Conservation (phyloP, 768 basidiomycete species). For the Podaxis sp. region DNA sequence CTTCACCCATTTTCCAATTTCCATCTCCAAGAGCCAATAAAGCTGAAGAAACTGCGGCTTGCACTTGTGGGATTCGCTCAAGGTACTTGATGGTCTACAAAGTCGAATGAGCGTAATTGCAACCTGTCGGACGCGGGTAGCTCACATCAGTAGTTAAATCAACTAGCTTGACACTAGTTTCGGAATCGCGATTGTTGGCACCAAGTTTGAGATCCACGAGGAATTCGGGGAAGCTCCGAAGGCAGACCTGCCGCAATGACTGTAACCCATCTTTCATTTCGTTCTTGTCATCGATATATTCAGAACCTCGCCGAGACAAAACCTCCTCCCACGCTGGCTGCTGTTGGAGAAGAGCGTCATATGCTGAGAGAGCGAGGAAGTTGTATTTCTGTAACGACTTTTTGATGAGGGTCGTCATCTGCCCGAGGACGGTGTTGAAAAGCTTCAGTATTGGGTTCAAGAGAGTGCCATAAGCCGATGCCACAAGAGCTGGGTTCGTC, state of each 20-base stretch:
- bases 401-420: slow-evolving; percentile 67
- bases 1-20: slow-evolving; percentile 84
- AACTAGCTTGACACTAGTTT: slow-evolving; percentile 62
- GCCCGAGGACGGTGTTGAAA: slow-evolving; percentile 64
- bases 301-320: slow-evolving; percentile 50
- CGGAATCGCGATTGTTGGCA: slow-evolving; percentile 52
- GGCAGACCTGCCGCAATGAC: slow-evolving; percentile 62
- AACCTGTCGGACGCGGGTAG: not conserved
- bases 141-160: slow-evolving; percentile 53
- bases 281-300: slow-evolving; percentile 48
- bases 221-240: slow-evolving; percentile 84
- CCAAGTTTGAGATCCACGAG: slow-evolving; percentile 76
- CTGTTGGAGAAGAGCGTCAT: slow-evolving; percentile 53
- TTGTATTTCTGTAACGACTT: slow-evolving; percentile 75
- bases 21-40: slow-evolving; percentile 78
- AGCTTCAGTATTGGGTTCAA: slow-evolving; percentile 64
- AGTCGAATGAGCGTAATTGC: slow-evolving; percentile 6
- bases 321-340: slow-evolving; percentile 71
- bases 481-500: slow-evolving; percentile 45
- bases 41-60: slow-evolving; percentile 63
- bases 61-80: slow-evolving; percentile 68
- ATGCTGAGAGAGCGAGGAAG: slow-evolving; percentile 76
- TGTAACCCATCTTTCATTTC: slow-evolving; percentile 73
- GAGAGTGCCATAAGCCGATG: slow-evolving; percentile 60
- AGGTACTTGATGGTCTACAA: slow-evolving; percentile 67